phyloP scores from a whole-genome alignment of 306 rosid genomes.

The Vigna nakashimae region DNA sequence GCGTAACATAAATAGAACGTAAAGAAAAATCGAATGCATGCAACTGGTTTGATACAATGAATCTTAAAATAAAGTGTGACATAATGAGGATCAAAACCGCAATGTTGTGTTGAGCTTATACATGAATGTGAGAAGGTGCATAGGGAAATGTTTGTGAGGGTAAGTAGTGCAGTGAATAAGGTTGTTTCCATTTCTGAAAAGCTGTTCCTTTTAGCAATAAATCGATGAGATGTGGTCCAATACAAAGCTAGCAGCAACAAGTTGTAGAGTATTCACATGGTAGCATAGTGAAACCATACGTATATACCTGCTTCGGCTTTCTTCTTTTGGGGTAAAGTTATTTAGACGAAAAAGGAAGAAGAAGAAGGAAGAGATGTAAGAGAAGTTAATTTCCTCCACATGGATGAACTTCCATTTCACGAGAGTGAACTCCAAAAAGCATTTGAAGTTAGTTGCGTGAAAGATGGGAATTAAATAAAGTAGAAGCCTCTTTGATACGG shows the following conservation, averaged over 20 bases:
- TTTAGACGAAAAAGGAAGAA: slow-evolving; percentile 34
- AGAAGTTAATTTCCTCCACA: slow-evolving; percentile 47
- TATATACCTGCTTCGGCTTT: slow-evolving; percentile 21
- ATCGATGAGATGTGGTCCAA: slow-evolving; percentile 45
- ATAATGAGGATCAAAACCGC: background rate
- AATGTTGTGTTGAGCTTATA: background rate
- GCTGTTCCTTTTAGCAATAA: slow-evolving; percentile 4
- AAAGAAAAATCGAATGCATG: background rate
- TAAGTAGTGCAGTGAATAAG: slow-evolving; percentile 15
- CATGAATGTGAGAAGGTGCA: background rate
- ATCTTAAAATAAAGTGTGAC: slow-evolving; percentile 8
- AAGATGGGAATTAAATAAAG: slow-evolving; percentile 26
- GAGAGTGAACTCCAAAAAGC: slow-evolving; percentile 44
- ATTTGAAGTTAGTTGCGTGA: slow-evolving; percentile 31
- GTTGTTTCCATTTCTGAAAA: slow-evolving; percentile 25
- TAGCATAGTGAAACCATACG: slow-evolving; percentile 49
- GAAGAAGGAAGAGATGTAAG: slow-evolving; percentile 17
- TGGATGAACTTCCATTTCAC: slow-evolving; percentile 53
- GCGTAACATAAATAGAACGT: too few species aligned
- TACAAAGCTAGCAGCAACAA: background rate
- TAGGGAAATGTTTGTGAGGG: background rate
- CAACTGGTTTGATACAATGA: background rate
- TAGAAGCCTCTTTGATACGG: slow-evolving; percentile 16
- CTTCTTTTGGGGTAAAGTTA: slow-evolving; percentile 41
- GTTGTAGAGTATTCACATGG: slow-evolving; percentile 57